These are phyloP conservation scores for Ophiostoma triangulosporum DNA, from an alignment of 2,329 filamentous ascomycete species.

Conservation along the genomic window DNA sequence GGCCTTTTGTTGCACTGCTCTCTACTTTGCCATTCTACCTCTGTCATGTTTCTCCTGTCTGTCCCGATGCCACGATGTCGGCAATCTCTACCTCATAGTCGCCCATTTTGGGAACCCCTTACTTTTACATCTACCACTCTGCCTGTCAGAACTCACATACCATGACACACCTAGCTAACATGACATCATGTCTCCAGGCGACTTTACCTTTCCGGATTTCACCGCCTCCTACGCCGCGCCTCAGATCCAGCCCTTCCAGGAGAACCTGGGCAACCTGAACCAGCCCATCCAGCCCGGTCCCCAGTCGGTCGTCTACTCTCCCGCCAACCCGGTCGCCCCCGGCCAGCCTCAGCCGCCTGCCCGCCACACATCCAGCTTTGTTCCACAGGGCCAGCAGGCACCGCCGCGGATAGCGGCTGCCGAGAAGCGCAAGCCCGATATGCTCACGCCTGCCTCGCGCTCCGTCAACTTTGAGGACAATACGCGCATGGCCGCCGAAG, in stretches of 20 bases:
- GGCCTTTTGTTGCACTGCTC: neutral
- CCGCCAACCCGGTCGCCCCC: slow-evolving; percentile 14
- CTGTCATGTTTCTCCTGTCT: neutral
- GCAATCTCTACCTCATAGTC: slow-evolving; percentile 1
- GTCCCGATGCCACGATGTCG: neutral
- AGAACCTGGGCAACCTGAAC: slow-evolving; percentile 27
- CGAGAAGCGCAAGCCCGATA: slow-evolving; percentile 35
- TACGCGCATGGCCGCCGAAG: slow-evolving; percentile 63
- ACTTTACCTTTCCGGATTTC: slow-evolving; percentile 45
- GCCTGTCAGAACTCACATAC: no score
- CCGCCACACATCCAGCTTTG: slow-evolving; percentile 17
- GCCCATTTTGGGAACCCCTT: neutral
- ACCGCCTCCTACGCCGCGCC: slow-evolving; percentile 36
- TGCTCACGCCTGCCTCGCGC: slow-evolving; percentile 25
- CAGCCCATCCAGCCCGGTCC: slow-evolving; percentile 36
- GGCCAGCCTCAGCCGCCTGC: slow-evolving; percentile 20
- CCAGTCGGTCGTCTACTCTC: slow-evolving; percentile 32
- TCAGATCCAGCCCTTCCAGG: slow-evolving; percentile 31
- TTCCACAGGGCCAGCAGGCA: slow-evolving; percentile 19
- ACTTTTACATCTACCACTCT: neutral
- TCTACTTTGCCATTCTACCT: neutral
- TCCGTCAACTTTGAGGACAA: slow-evolving; percentile 53
- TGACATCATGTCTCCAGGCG: slow-evolving; percentile 38
- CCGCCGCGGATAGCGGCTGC: slow-evolving; percentile 14
- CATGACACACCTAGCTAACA: slow-evolving; percentile 26